Evolutionary conservation across 2,329 filamentous ascomycete genomes (phyloP).

Genomic region (Achaetomium macrosporum): DNA sequence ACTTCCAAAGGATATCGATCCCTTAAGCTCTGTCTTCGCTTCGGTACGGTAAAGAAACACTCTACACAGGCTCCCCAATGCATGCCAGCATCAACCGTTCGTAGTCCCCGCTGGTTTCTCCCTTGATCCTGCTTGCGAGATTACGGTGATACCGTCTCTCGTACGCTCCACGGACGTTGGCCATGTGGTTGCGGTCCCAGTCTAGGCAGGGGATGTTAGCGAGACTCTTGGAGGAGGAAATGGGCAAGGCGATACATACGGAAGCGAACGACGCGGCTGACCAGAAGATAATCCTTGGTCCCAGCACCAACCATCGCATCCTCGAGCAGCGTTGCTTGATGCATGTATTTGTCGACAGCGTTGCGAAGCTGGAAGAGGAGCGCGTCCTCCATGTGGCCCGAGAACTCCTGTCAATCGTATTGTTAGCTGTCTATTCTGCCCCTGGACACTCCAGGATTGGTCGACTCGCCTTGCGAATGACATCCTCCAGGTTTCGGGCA

Average conservation of each 20-base stretch:
- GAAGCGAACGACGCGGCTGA: conserved; percentile 68
- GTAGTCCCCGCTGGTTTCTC: conserved; percentile 84
- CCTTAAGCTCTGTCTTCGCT: too few species aligned
- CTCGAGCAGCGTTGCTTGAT: conserved; percentile 77
- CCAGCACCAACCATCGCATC: conserved; percentile 80
- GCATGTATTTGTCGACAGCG: conserved; percentile 74
- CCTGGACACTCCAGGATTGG: not conserved
- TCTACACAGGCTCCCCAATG: conserved; percentile 39
- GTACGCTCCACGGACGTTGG: conserved; percentile 74
- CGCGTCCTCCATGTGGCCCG: conserved; percentile 85
- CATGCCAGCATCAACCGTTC: conserved; percentile 69
- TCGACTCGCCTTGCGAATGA: conserved; percentile 59
- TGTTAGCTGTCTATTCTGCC: not conserved
- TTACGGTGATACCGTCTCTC: conserved; percentile 62
- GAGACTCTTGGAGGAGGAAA: not conserved
- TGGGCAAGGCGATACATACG: conserved; percentile 31
- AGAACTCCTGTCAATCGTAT: conserved; percentile 57
- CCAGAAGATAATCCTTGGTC: conserved; percentile 76
- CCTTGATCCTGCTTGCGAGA: conserved; percentile 63
- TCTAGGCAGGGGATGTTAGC: conserved; percentile 33
- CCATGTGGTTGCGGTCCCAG: conserved; percentile 72
- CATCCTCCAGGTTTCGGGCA: conserved; percentile 61
- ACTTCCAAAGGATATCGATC: too few species aligned
- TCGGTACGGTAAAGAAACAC: not conserved
- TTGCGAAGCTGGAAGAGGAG: conserved; percentile 72